phyloP scores from a whole-genome alignment of 306 rosid species.

The Quercus dentata region DNA sequence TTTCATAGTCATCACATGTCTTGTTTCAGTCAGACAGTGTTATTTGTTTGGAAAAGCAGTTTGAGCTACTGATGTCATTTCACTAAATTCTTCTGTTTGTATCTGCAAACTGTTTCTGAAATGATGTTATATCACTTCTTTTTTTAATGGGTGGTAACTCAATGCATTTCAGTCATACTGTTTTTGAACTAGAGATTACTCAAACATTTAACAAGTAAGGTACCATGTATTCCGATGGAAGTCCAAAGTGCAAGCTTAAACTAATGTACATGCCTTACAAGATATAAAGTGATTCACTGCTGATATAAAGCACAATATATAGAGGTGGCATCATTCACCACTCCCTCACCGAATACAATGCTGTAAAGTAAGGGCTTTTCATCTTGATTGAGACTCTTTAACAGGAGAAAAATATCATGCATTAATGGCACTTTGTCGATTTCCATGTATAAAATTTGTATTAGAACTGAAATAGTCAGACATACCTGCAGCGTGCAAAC shows the following conservation, averaged over 20 bases:
- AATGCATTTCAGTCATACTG: background rate
- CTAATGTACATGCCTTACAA: no score
- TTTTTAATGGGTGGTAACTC: background rate
- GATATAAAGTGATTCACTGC: no score
- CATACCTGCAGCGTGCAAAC: no score
- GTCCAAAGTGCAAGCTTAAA: no score
- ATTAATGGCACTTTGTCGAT: slow-evolving; percentile 1
- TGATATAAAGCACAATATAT: slow-evolving; percentile 47
- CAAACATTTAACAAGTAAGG: background rate
- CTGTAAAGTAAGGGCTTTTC: slow-evolving; percentile 84
- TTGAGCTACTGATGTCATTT: background rate
- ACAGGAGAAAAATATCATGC: slow-evolving; percentile 15
- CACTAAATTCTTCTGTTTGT: background rate
- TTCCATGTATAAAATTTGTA: no score
- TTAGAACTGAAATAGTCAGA: no score
- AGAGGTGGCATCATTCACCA: slow-evolving; percentile 86
- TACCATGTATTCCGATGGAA: no score
- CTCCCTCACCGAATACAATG: slow-evolving; percentile 83
- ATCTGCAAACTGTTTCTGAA: background rate
- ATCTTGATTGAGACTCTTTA: slow-evolving; percentile 78
- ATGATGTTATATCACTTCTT: background rate
- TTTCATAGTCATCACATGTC: no score
- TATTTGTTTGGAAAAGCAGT: no score
- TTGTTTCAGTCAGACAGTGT: no score
- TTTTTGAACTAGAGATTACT: background rate